Percentiles rank a stretch among this genome's conserved stretches.
These are phyloP conservation scores for Citrus sp. DNA, from an alignment of 345 rosid species.

Conservation along the genomic window DNA sequence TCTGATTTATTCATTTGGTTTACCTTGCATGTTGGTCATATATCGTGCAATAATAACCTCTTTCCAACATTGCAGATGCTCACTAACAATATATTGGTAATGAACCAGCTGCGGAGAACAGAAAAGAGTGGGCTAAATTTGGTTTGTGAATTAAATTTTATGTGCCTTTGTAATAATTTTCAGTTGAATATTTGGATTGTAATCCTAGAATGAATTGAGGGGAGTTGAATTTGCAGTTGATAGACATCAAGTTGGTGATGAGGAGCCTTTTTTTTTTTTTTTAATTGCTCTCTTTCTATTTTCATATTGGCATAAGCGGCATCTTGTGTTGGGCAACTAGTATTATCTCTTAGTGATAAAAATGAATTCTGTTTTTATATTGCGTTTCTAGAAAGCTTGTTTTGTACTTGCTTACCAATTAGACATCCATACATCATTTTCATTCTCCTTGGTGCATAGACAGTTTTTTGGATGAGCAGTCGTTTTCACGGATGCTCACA, in stretches of 20 bases:
- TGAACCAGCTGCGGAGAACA: background rate
- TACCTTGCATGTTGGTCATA: background rate
- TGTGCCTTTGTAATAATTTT: background rate
- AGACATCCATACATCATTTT: background rate
- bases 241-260: background rate
- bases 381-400: background rate
- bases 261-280: background rate
- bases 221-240: background rate
- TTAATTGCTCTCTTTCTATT: background rate
- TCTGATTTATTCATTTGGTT: background rate
- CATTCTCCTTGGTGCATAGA: background rate
- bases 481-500: background rate
- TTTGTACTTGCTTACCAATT: background rate
- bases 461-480: background rate
- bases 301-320: background rate
- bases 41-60: background rate
- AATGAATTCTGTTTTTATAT: background rate
- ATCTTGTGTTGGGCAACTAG: background rate
- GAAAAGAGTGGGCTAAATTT: background rate
- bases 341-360: background rate
- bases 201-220: background rate
- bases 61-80: background rate
- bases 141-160: background rate
- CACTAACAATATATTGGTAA: background rate
- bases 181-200: background rate